A percentile compares a stretch with the other conserved stretches of the same genome.
These are phyloP conservation scores for Camelina neglecta DNA, from an alignment of 345 rosid species.

Conservation along the genomic window DNA sequence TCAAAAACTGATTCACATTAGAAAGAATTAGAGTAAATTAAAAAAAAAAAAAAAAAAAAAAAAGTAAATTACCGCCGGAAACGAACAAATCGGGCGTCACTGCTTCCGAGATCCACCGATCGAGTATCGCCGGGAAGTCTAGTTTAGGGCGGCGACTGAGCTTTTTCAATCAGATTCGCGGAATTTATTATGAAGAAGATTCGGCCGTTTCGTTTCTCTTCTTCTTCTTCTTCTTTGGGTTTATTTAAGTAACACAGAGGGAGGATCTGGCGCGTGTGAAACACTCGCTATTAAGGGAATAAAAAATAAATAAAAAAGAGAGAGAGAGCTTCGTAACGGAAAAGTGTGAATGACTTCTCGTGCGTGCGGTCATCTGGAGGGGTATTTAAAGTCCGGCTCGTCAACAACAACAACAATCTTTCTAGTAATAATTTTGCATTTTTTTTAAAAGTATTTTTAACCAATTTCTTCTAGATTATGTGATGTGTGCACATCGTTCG, in stretches of 20 bases:
- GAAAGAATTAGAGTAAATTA: no score
- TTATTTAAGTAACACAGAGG: neutral
- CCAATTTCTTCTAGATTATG: no score
- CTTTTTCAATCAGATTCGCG: neutral
- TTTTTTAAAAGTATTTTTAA: no score
- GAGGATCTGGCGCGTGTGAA: conserved; percentile 35
- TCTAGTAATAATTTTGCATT: no score
- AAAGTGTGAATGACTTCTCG: neutral
- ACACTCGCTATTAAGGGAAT: conserved; percentile 25
- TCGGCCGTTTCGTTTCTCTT: conserved; percentile 29
- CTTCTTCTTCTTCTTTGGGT: neutral
- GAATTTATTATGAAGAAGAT: neutral
- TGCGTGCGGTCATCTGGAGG: no score
- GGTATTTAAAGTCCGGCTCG: no score
- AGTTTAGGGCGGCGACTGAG: conserved; percentile 32
- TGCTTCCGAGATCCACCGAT: conserved; percentile 17
- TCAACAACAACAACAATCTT: no score
- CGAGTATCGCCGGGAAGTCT: conserved; percentile 14
- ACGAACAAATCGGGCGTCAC: conserved; percentile 16
- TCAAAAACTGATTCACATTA: neutral
- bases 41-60: neutral
- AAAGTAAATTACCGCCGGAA: conserved; percentile 20
- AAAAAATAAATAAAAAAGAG: no score
- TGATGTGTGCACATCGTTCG: no score
- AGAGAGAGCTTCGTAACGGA: conserved; percentile 14